These are phyloP conservation scores for Suhomyces ambrosiae DNA, from an alignment of 1,139 yeast genomes.

Conservation along the genomic window DNA sequence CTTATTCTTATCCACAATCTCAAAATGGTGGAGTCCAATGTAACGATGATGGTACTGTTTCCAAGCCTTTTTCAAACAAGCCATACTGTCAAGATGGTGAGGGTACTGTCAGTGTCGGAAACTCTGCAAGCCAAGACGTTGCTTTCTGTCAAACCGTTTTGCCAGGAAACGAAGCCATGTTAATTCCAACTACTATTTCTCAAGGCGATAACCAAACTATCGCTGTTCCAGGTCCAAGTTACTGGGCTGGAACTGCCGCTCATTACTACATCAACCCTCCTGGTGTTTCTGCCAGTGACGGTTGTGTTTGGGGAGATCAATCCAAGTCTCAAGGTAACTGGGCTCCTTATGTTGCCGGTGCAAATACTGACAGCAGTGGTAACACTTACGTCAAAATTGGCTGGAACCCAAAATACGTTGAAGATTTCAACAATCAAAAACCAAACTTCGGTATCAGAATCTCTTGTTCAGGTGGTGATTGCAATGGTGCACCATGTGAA, in stretches of 20 bases:
- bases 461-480: slow-evolving; percentile 66
- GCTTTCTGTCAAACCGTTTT: slow-evolving; percentile 92
- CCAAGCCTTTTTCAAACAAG: slow-evolving; percentile 60
- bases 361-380: slow-evolving; percentile 69
- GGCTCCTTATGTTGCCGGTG: slow-evolving; percentile 93
- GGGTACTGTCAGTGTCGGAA: slow-evolving; percentile 66
- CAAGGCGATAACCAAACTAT: slow-evolving; percentile 50
- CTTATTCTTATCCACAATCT: slow-evolving; percentile 68
- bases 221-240: slow-evolving; percentile 83
- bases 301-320: slow-evolving; percentile 81
- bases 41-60: slow-evolving; percentile 64
- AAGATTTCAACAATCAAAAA: slow-evolving; percentile 52
- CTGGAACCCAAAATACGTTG: slow-evolving; percentile 86
- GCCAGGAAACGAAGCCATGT: slow-evolving; percentile 93
- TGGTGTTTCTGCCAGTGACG: slow-evolving; percentile 74
- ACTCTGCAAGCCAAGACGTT: slow-evolving; percentile 55
- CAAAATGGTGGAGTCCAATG: slow-evolving; percentile 83
- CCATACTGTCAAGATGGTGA: slow-evolving; percentile 76
- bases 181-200: slow-evolving; percentile 73
- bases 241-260: slow-evolving; percentile 78
- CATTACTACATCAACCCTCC: slow-evolving; percentile 88
- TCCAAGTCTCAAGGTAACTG: slow-evolving; percentile 78
- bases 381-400: slow-evolving; percentile 82
- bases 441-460: slow-evolving; percentile 76
- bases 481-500: slow-evolving; percentile 76